phyloP scores from a whole-genome alignment of 192 early-diverging fungal genomes.

The Rhizoclosmatium sp. region DNA sequence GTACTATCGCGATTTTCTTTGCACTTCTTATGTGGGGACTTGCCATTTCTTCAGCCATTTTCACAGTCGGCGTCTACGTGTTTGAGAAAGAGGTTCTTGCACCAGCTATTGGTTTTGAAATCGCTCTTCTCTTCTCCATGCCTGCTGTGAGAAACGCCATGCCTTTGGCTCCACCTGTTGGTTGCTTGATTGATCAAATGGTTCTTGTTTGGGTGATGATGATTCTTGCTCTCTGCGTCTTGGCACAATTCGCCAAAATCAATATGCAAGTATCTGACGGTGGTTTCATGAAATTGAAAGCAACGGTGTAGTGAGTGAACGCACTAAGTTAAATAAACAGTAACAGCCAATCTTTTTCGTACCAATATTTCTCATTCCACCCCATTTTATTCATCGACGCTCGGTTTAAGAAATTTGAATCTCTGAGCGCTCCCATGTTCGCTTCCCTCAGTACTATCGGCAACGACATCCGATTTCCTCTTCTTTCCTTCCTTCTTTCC shows the following conservation, averaged over 20 bases:
- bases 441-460: not conserved
- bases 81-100: slow-evolving; percentile 1
- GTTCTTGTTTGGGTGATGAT: slow-evolving; percentile 2
- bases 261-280: too few species aligned
- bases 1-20: not conserved
- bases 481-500: not conserved
- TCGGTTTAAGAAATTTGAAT: slow-evolving; percentile 20
- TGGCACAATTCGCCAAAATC: not conserved
- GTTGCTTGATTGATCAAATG: slow-evolving; percentile 11
- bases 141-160: slow-evolving; percentile 8
- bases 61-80: not conserved
- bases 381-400: not conserved
- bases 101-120: not conserved
- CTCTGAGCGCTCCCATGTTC: slow-evolving; percentile 9
- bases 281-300: too few species aligned
- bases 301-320: too few species aligned
- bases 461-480: not conserved
- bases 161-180: slow-evolving; percentile 12
- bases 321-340: too few species aligned
- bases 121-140: not conserved
- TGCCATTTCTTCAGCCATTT: not conserved
- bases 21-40: not conserved
- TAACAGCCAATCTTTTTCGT: too few species aligned
- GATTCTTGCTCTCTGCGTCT: not conserved
- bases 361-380: too few species aligned